Evolutionary conservation across 805 yeast species (phyloP).

Genomic region (Starmerella scarabaei): DNA sequence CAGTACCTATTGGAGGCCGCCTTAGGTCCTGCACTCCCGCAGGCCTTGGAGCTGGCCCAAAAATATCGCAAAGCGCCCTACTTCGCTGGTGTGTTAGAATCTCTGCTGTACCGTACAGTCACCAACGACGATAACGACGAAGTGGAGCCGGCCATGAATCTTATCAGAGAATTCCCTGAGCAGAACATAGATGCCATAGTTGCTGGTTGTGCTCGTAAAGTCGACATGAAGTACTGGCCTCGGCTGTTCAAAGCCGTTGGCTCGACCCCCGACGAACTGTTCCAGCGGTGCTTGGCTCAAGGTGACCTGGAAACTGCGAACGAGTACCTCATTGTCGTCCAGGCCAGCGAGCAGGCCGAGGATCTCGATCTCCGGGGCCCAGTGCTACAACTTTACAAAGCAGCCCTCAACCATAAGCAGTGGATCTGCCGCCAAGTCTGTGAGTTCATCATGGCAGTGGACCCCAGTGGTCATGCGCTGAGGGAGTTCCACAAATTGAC

Average conservation of each 20-base stretch:
- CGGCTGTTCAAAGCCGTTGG: slow-evolving; percentile 29
- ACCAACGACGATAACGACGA: slow-evolving; percentile 9
- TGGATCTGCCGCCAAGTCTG: slow-evolving; percentile 30
- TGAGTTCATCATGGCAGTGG: slow-evolving; percentile 30
- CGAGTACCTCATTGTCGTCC: slow-evolving; percentile 31
- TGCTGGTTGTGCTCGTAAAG: slow-evolving; percentile 43
- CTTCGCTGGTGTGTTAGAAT: slow-evolving; percentile 32
- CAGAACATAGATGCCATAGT: slow-evolving; percentile 27
- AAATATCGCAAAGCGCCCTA: slow-evolving; percentile 27
- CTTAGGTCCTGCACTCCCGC: slow-evolving; percentile 13
- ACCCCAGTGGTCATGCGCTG: slow-evolving; percentile 23
- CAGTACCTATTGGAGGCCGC: slow-evolving; percentile 26
- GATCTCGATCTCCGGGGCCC: slow-evolving; percentile 12
- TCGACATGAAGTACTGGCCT: slow-evolving; percentile 45
- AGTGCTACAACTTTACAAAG: slow-evolving; percentile 21
- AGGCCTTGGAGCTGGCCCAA: slow-evolving; percentile 22
- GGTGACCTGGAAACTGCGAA: slow-evolving; percentile 31
- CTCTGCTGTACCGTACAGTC: slow-evolving; percentile 28
- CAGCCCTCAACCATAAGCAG: slow-evolving; percentile 26
- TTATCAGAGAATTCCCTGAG: slow-evolving; percentile 28
- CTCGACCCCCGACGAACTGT: slow-evolving; percentile 24
- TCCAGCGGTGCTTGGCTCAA: slow-evolving; percentile 27
- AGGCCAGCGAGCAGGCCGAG: slow-evolving; percentile 20
- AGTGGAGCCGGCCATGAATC: slow-evolving; percentile 18
- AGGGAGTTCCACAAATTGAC: slow-evolving; percentile 11